phyloP scores from a whole-genome alignment of 176 grass and related monocot species.

The Eragrostis nindensis region DNA sequence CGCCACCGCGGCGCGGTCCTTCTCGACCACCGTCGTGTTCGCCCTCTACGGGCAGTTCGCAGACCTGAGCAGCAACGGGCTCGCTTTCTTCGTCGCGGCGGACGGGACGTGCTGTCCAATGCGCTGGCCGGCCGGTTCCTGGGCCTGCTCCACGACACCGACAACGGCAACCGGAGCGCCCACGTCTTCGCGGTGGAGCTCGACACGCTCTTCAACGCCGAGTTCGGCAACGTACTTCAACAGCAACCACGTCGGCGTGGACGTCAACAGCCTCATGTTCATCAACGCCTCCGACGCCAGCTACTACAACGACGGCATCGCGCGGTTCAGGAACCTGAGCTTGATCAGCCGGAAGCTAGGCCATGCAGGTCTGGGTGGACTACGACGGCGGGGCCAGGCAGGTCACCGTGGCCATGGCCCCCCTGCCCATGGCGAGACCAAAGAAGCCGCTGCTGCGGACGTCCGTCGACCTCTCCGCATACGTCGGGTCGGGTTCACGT shows the following conservation, averaged over 20 bases:
- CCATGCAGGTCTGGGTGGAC: neutral
- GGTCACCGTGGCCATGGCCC: neutral
- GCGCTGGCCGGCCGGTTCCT: neutral
- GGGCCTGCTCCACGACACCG: neutral
- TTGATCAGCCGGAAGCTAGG: neutral
- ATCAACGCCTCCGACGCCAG: neutral
- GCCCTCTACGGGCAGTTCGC: neutral
- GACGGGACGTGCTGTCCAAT: neutral
- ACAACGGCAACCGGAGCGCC: neutral
- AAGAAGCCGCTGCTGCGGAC: neutral
- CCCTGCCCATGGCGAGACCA: neutral
- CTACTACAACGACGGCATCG: neutral
- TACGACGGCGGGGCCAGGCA: neutral
- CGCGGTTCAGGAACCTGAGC: neutral
- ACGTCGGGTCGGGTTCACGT: neutral
- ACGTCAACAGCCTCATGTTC: neutral
- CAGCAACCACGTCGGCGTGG: constrained; percentile 4
- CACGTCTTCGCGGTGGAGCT: neutral
- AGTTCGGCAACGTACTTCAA: neutral
- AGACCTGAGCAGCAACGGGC: neutral
- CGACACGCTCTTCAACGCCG: neutral
- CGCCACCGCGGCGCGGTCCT: neutral
- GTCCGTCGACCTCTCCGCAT: neutral
- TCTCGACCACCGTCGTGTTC: neutral
- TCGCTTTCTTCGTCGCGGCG: neutral